Percentiles rank a stretch among this genome's conserved stretches.
These are phyloP conservation scores for Knoxdaviesia capensis DNA, from an alignment of 2,329 filamentous ascomycete species.

Conservation along the genomic window DNA sequence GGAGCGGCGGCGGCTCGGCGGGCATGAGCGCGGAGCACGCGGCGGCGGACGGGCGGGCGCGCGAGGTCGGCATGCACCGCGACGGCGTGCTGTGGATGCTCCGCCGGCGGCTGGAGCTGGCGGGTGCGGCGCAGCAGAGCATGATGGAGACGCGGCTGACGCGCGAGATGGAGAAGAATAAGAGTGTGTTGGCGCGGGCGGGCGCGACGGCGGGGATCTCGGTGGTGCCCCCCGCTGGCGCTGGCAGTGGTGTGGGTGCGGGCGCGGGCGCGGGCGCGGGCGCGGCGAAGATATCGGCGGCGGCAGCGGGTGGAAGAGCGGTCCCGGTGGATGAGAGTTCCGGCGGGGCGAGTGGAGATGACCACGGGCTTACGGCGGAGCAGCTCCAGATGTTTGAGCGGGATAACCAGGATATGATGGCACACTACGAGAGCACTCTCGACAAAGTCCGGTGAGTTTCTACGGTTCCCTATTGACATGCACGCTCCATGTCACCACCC, in stretches of 20 bases:
- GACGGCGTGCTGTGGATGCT: slow-evolving; percentile 75
- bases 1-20: slow-evolving; percentile 19
- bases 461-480: too few relatives aligned
- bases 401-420: slow-evolving; percentile 82
- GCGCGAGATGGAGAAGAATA: slow-evolving; percentile 74
- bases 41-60: slow-evolving; percentile 48
- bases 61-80: slow-evolving; percentile 47
- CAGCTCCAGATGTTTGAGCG: slow-evolving; percentile 86
- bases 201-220: slow-evolving; percentile 9
- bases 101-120: slow-evolving; percentile 53
- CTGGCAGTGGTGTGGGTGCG: too few relatives aligned
- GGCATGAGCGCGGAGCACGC: slow-evolving; percentile 43
- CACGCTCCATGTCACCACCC: neutral
- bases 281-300: slow-evolving; percentile 3
- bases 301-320: slow-evolving; percentile 7
- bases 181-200: slow-evolving; percentile 61
- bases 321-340: slow-evolving; percentile 4
- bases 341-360: neutral
- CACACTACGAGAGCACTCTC: slow-evolving; percentile 83
- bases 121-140: slow-evolving; percentile 56
- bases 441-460: slow-evolving; percentile 79
- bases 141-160: slow-evolving; percentile 88
- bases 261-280: slow-evolving; percentile 5
- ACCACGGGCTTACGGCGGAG: slow-evolving; percentile 50
- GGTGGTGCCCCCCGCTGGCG: too few relatives aligned